A percentile compares a stretch with the other conserved stretches of the same genome.
These are phyloP conservation scores for Capronia americana DNA, from an alignment of 2,329 filamentous ascomycete species.

Conservation along the genomic window DNA sequence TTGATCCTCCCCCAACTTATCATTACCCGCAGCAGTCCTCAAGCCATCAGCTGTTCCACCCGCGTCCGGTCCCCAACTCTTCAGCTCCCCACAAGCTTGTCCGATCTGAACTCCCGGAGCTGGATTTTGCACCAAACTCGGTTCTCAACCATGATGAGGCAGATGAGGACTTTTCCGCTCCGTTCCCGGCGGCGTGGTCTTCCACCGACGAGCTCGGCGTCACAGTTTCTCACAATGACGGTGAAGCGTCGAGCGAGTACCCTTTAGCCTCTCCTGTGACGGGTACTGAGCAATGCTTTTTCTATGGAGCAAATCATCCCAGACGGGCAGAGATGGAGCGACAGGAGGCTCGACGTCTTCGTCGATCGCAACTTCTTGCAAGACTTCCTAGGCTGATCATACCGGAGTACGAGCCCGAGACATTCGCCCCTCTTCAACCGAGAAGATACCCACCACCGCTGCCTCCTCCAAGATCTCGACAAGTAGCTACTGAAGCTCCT, in stretches of 20 bases:
- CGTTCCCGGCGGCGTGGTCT: too few relatives aligned
- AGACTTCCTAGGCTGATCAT: background rate
- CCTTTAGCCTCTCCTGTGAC: background rate
- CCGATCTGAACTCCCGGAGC: background rate
- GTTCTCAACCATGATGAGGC: too few relatives aligned
- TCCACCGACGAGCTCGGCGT: too few relatives aligned
- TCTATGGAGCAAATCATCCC: background rate
- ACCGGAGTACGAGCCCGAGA: background rate
- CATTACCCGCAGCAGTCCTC: background rate
- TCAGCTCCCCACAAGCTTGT: background rate
- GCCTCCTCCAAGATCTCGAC: background rate
- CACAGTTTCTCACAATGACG: too few relatives aligned
- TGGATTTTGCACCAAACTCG: background rate
- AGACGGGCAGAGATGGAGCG: background rate
- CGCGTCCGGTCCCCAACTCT: background rate
- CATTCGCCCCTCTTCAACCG: background rate
- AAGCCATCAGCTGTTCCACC: background rate
- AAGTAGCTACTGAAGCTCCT: background rate
- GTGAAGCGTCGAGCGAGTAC: too few relatives aligned
- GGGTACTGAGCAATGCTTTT: background rate
- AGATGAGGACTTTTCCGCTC: too few relatives aligned
- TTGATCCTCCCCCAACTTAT: background rate
- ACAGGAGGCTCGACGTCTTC: background rate
- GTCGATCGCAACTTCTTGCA: background rate
- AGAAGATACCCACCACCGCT: background rate